Base-by-base conservation (phyloP, 2,329 filamentous ascomycete genomes). In the Metarhizium humberi region DNA sequence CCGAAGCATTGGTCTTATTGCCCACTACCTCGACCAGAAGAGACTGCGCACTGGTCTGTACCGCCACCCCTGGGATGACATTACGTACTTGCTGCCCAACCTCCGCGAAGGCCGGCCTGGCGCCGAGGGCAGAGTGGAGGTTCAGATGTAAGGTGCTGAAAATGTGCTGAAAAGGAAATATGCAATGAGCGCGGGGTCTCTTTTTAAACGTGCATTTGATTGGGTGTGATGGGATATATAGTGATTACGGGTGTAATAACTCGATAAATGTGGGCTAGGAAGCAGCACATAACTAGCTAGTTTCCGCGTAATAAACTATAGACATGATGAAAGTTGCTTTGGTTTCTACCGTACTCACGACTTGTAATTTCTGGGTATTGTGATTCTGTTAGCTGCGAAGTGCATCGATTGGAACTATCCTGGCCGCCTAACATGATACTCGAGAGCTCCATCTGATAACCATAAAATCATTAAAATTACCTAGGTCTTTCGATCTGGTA, bases 21-120 rank as follows among this genome's bases (percentile, higher is more conserved):
- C 94, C 69, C 94, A 99, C 78, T 97, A 92, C 84, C 86, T 99
- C 67, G 94, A 99, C 79, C 94, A 99, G 85, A 99, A 99, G 92
- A 86, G 94, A 76, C 84, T 99, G 75, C 88, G 92, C 69, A 99
- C 94, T 69, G 94, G 94, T 73, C 85, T 99, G 63, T 99, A 99
- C 88, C 88, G 94, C 73, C 91, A 96, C 84, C 94, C 94, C 71
- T 97, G 94, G 94, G 94, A 96, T 73, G 92, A 96, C 74, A 96
- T 96, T 71, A 96, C 91, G 63, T 95, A 96, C 78, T 83, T 96
- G 65, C 86, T 96, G 65, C 91, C 91, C 68, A 88, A 82, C 75
- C 78, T 95, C 60, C 78, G 81, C 66, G 81, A 87, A 71, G 81
- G 85, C 60, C 81, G 84, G 57, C 82, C 85, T 59, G 90, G 89